Evolutionary conservation across 306 rosid genomes (phyloP).

Genomic region (Sphenostylis stenocarpa): DNA sequence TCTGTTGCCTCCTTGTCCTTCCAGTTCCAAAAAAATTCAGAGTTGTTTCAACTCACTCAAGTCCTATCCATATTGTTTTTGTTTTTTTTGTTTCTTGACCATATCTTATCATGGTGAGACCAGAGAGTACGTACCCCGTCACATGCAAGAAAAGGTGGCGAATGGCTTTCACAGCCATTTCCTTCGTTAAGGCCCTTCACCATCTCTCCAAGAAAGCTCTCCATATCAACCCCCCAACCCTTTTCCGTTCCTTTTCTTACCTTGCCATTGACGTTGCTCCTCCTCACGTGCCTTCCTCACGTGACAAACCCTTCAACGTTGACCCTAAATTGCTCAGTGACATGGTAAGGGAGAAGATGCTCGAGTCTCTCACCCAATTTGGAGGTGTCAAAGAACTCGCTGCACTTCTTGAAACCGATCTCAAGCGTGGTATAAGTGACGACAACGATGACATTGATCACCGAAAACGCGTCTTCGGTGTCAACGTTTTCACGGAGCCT

Average conservation of each 20-base stretch:
- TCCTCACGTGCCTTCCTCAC: neutral
- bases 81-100: neutral
- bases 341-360: neutral
- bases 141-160: constrained; percentile 10
- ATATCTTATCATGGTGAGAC: neutral
- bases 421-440: neutral
- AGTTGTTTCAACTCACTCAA: too few species aligned
- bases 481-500: neutral
- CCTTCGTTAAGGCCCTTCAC: neutral
- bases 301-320: neutral
- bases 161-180: neutral
- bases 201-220: neutral
- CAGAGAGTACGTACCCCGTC: neutral
- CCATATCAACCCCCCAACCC: neutral
- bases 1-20: neutral
- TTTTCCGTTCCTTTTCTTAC: neutral
- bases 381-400: neutral
- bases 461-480: neutral
- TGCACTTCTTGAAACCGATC: neutral
- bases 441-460: neutral
- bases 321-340: neutral
- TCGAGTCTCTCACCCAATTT: neutral
- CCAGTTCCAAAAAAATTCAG: too few species aligned
- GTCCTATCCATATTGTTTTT: too few species aligned
- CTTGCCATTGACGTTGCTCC: neutral